phyloP scores from a whole-genome alignment of 1,284 basidiomycete genomes.

The Xerocomus minutiporus region DNA sequence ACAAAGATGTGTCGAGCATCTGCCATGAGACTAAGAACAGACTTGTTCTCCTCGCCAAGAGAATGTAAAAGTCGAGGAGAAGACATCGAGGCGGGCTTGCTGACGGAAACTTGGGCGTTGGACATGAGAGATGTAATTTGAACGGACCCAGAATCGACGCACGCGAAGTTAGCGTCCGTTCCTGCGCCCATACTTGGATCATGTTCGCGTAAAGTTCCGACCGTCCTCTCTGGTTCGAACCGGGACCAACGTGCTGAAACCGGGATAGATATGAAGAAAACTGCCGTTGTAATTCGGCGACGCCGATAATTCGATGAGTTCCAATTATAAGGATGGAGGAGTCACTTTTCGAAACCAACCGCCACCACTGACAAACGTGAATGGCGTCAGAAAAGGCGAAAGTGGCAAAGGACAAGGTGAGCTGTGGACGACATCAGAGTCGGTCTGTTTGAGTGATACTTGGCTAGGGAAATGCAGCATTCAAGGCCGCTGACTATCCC shows the following conservation, averaged over 20 bases:
- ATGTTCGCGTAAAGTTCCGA: conserved; percentile 1
- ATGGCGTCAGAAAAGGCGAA: conserved; percentile 35
- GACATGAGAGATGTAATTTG: conserved; percentile 10
- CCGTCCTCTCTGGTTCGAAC: conserved; percentile 1
- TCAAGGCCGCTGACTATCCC: conserved; percentile 50
- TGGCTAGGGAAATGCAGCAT: conserved; percentile 55
- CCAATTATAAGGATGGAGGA: no score
- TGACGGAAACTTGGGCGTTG: conserved; percentile 49
- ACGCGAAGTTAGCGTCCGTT: conserved; percentile 23
- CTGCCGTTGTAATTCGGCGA: neutral
- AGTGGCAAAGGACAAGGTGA: conserved; percentile 32
- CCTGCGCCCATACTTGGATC: neutral
- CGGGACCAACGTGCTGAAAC: neutral
- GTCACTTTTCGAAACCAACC: neutral
- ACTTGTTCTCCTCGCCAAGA: conserved; percentile 62
- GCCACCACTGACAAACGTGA: conserved; percentile 5
- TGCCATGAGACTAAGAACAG: conserved; percentile 73
- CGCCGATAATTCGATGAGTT: neutral
- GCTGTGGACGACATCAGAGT: neutral
- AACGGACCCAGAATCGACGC: conserved; percentile 10
- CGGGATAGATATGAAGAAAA: neutral
- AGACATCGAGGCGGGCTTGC: conserved; percentile 42
- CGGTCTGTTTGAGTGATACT: neutral
- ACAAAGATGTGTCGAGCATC: conserved; percentile 75
- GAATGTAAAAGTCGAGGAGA: conserved; percentile 59